Evolutionary conservation across 164 flowering plant genomes (phyloP).

Genomic region (Berberis vulgaris): DNA sequence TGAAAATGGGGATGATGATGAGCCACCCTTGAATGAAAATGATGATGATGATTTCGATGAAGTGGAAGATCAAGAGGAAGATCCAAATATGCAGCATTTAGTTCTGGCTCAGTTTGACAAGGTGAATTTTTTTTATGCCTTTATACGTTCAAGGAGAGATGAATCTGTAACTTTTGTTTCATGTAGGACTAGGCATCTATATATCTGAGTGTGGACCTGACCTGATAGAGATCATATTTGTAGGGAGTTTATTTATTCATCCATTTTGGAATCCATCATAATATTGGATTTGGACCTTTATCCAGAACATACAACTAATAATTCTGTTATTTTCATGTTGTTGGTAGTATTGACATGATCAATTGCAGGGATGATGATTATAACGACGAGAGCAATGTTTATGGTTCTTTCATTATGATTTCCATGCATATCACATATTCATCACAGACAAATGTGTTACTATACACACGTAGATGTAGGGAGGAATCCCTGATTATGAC

Average conservation of each 20-base stretch:
- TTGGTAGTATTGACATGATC: too few species aligned
- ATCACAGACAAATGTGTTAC: too few species aligned
- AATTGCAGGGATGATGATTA: too few species aligned
- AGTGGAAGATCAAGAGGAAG: conserved; percentile 69
- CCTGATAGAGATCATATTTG: neutral
- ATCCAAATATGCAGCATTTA: conserved; percentile 57
- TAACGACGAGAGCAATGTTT: too few species aligned
- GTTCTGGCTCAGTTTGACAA: conserved; percentile 95
- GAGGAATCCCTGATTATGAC: neutral
- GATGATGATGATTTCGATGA: conserved; percentile 67
- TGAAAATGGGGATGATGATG: conserved; percentile 57
- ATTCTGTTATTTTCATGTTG: too few species aligned
- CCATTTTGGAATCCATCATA: too few species aligned
- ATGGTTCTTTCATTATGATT: too few species aligned
- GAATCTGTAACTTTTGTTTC: neutral
- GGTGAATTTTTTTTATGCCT: conserved; percentile 25
- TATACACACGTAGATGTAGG: neutral
- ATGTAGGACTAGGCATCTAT: neutral
- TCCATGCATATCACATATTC: too few species aligned
- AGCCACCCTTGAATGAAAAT: conserved; percentile 63
- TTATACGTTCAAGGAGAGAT: neutral
- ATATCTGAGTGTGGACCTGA: neutral
- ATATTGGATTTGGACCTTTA: too few species aligned
- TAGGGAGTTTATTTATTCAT: too few species aligned
- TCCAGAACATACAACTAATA: too few species aligned